Evolutionary conservation across 2,329 filamentous ascomycete genomes (phyloP), one percentile per base, ranked within the genome.

Genomic region (Exophiala spinifera): DNA sequence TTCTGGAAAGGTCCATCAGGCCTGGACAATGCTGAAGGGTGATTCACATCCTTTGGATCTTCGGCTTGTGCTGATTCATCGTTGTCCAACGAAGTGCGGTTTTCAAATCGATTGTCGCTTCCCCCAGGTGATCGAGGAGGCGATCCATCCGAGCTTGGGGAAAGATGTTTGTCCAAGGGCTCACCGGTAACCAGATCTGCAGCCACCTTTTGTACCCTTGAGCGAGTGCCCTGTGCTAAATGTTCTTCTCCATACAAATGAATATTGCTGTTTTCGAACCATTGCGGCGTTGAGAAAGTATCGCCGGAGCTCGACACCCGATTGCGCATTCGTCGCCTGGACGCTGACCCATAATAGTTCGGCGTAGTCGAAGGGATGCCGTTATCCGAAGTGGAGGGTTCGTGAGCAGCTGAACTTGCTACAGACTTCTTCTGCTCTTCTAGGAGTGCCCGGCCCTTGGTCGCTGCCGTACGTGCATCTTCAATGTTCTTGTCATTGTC

Each of bases 231-330:
- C 3, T 36, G 33, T 37, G 46, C 46, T 19, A 59, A 48, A 2
- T 20, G 40, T 2, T 46, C 50, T 40, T 53, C 49, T 4, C 54
- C 52, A 23, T 46, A 58, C 7, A 56, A 33, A 17, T 34, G 14
- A 17, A 64, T 48, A 45, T 63, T 63, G 46, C 52, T 51, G 19
- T 55, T 53, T 14, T 50, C 23, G 21, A 59, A 61, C 62, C 62
- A 62, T 31, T 58, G 48, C n/a, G 53, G 43, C 20, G 49, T 47
- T n/a, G 46, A 21, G 11, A 54, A 50, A 14, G 51, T n/a, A 23
- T 54, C 55, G 1, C 33, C 14, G 13, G 52, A 46, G 46, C 56
- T 57, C 21, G 42, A 45, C 31, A 55, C 48, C 25, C 57, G 55
- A 49, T 33, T 53, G 40, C 61, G 55, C 40, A 60, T 48, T 15